These are phyloP conservation scores for Nematocida sp. DNA, from an alignment of 371 early-diverging fungal species.

Conservation along the genomic window DNA sequence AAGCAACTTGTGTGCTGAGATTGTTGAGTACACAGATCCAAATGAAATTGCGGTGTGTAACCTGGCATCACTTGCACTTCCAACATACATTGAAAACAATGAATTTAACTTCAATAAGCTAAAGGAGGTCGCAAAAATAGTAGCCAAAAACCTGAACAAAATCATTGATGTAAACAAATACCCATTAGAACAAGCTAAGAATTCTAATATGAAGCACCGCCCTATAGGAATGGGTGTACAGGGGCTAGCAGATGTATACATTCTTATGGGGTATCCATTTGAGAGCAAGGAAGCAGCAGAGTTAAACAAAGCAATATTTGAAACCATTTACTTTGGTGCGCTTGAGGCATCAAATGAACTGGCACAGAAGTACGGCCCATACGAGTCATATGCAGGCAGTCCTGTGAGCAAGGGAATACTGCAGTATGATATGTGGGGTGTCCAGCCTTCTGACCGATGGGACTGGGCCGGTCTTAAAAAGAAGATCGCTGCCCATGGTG, in stretches of 20 bases:
- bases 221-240: conserved; percentile 97
- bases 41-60: conserved; percentile 99
- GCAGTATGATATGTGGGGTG: conserved; percentile 90
- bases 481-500: conserved; percentile 81
- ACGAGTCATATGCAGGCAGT: conserved; percentile 82
- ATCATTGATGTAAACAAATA: conserved; percentile 94
- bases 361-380: conserved; percentile 79
- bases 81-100: conserved; percentile 80
- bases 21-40: conserved; percentile 86
- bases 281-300: conserved; percentile 83
- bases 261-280: conserved; percentile 87
- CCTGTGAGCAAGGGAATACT: conserved; percentile 85
- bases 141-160: conserved; percentile 85
- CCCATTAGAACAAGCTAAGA: conserved; percentile 82
- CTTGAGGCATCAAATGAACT: conserved; percentile 88
- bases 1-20: conserved; percentile 76
- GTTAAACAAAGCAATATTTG: conserved; percentile 87
- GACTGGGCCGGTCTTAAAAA: conserved; percentile 83
- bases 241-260: conserved; percentile 95
- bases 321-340: conserved; percentile 92
- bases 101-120: conserved; percentile 71
- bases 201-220: conserved; percentile 86
- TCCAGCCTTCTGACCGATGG: conserved; percentile 76
- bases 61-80: conserved; percentile 89
- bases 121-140: conserved; percentile 76